Conservation (phyloP, 495 filamentous ascomycete genomes). For the Cercophora newfieldiana region DNA sequence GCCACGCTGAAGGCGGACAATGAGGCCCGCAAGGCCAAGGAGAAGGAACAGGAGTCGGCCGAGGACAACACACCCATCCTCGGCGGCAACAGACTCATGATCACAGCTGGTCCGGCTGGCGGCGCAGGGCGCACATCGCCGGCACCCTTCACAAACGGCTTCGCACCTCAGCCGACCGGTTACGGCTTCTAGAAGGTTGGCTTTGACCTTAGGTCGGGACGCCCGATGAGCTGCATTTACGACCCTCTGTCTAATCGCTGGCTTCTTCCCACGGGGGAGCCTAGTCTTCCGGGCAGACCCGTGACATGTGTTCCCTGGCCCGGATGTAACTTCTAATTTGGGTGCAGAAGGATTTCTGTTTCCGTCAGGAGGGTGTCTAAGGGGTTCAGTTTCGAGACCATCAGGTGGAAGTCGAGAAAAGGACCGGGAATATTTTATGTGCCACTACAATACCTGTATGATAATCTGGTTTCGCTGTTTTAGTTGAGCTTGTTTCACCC, state of each 20-base stretch:
- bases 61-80: constrained; percentile 95
- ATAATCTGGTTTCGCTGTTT: constrained; percentile 16
- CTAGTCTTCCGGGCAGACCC: constrained; percentile 7
- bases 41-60: constrained; percentile 80
- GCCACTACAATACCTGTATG: constrained; percentile 22
- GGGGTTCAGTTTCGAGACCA: neutral
- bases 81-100: constrained; percentile 87
- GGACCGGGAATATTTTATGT: constrained; percentile 7
- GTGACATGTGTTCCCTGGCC: constrained; percentile 16
- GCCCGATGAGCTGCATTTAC: constrained; percentile 26
- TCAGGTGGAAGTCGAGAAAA: constrained; percentile 4
- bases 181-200: constrained; percentile 49
- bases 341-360: neutral
- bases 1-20: constrained; percentile 90
- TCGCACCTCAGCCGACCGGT: constrained; percentile 78
- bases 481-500: neutral
- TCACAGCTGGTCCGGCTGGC: constrained; percentile 83
- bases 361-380: neutral
- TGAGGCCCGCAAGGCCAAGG: constrained; percentile 89
- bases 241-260: constrained; percentile 22
- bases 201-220: constrained; percentile 19
- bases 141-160: constrained; percentile 73
- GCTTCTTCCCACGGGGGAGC: constrained; percentile 25
- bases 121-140: constrained; percentile 52
- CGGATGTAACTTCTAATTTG: neutral